These are phyloP conservation scores for Trichaptum fuscoviolaceum DNA, from an alignment of 768 basidiomycete genomes.

Conservation along the genomic window DNA sequence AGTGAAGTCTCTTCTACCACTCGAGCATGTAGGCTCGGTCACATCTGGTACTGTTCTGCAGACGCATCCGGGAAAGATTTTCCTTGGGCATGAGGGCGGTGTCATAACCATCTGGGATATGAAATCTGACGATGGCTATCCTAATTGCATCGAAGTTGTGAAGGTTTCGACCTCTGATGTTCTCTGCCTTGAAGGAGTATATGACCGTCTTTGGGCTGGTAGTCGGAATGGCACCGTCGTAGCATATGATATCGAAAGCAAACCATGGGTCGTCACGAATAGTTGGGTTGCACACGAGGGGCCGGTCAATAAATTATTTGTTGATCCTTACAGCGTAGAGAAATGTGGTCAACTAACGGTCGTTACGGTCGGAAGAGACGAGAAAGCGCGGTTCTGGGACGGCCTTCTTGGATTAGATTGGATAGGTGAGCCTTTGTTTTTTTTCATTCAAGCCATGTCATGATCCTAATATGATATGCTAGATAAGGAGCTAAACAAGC, in stretches of 20 bases:
- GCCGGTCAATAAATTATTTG: conserved; percentile 57
- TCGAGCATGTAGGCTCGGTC: conserved; percentile 74
- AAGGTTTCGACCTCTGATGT: conserved; percentile 82
- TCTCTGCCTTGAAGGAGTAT: conserved; percentile 78
- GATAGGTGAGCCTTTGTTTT: conserved; percentile 62
- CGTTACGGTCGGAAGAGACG: conserved; percentile 71
- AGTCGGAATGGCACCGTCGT: conserved; percentile 75
- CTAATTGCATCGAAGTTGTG: conserved; percentile 66
- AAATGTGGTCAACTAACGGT: conserved; percentile 64
- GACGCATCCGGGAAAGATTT: conserved; percentile 59
- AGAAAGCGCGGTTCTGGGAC: conserved; percentile 79
- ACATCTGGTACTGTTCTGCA: conserved; percentile 76
- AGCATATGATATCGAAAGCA: conserved; percentile 67
- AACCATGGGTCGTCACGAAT: conserved; percentile 86
- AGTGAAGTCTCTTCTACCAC: conserved; percentile 51
- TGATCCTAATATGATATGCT: conserved; percentile 2
- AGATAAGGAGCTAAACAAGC: conserved; percentile 75
- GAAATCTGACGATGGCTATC: conserved; percentile 48
- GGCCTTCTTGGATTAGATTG: conserved; percentile 80
- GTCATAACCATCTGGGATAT: conserved; percentile 78
- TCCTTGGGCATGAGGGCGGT: conserved; percentile 90
- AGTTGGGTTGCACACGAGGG: conserved; percentile 78
- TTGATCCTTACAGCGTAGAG: conserved; percentile 74
- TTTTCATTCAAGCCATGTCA: background rate
- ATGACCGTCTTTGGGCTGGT: conserved; percentile 83